phyloP scores from a whole-genome alignment of 1,284 basidiomycete species.

The Ustilago crameri region DNA sequence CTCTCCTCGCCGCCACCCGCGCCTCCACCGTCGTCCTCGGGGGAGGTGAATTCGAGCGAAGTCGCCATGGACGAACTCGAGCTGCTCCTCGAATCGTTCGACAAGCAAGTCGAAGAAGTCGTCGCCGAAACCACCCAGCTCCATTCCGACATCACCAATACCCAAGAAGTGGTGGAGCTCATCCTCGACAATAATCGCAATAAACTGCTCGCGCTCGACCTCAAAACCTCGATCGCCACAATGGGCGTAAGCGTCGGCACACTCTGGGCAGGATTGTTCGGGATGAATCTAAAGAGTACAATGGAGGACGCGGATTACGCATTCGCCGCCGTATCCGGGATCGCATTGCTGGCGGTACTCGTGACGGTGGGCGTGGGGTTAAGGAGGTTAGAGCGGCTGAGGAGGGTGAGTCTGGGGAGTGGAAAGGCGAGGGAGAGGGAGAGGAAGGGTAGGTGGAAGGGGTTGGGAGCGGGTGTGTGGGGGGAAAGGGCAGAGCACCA shows the following conservation, averaged over 20 bases:
- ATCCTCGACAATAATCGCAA: conserved; percentile 97
- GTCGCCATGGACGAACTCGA: conserved; percentile 78
- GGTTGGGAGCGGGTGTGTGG: neutral
- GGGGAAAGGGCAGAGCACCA: too few relatives aligned
- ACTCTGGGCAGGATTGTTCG: conserved; percentile 89
- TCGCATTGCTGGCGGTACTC: conserved; percentile 41
- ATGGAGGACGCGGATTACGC: conserved; percentile 58
- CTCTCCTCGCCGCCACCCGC: conserved; percentile 70
- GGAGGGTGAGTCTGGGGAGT: conserved; percentile 47
- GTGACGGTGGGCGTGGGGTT: conserved; percentile 40
- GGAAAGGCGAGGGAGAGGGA: neutral
- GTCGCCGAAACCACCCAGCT: conserved; percentile 56
- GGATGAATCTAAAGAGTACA: conserved; percentile 78
- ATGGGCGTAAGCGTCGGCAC: conserved; percentile 92
- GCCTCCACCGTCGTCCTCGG: neutral
- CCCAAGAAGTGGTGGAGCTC: conserved; percentile 96
- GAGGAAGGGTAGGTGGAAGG: conserved; percentile 6
- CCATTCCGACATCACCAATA: conserved; percentile 78
- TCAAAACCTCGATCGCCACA: conserved; percentile 91
- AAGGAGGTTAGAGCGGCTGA: conserved; percentile 37
- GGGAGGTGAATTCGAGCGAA: neutral
- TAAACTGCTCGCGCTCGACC: conserved; percentile 86
- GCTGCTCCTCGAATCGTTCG: conserved; percentile 88
- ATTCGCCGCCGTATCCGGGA: conserved; percentile 42
- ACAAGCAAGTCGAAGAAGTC: conserved; percentile 74